A percentile compares a stretch with the other conserved stretches of the same genome.
These are phyloP conservation scores for Plenodomus biglobosus DNA, from an alignment of 2,329 filamentous ascomycete genomes.

Conservation along the genomic window DNA sequence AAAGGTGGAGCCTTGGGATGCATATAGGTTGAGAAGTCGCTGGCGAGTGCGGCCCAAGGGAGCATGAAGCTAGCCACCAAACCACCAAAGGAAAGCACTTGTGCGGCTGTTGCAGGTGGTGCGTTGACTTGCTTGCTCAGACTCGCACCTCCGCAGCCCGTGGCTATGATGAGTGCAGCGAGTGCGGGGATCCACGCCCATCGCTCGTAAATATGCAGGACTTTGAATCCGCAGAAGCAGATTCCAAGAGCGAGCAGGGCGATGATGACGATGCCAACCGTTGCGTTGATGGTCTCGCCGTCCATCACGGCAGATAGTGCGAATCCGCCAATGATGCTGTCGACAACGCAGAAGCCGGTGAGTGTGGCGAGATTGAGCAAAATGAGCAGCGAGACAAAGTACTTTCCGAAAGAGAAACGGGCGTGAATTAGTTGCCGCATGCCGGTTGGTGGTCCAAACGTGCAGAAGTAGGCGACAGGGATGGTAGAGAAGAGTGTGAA, in stretches of 20 bases:
- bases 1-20: slow-evolving; percentile 56
- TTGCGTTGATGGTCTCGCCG: slow-evolving; percentile 50
- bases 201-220: slow-evolving; percentile 60
- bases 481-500: slow-evolving; percentile 60
- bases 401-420: slow-evolving; percentile 60
- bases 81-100: slow-evolving; percentile 60
- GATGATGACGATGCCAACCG: slow-evolving; percentile 64
- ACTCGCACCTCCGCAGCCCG: slow-evolving; percentile 56
- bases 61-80: slow-evolving; percentile 66
- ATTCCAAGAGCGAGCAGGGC: slow-evolving; percentile 59
- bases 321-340: slow-evolving; percentile 62
- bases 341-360: slow-evolving; percentile 65
- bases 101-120: slow-evolving; percentile 48
- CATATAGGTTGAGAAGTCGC: slow-evolving; percentile 64
- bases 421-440: slow-evolving; percentile 68
- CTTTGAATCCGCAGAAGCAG: slow-evolving; percentile 62
- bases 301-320: slow-evolving; percentile 39
- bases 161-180: slow-evolving; percentile 57
- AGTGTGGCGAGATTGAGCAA: slow-evolving; percentile 65
- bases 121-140: slow-evolving; percentile 53
- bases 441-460: slow-evolving; percentile 62
- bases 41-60: slow-evolving; percentile 61
- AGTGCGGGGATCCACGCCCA: slow-evolving; percentile 61
- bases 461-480: slow-evolving; percentile 60
- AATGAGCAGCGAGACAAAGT: slow-evolving; percentile 61